A percentile compares a stretch with the other conserved stretches of the same genome.
Conservation (phyloP, 305 asterid species). For the Solanum hybrid region DNA sequence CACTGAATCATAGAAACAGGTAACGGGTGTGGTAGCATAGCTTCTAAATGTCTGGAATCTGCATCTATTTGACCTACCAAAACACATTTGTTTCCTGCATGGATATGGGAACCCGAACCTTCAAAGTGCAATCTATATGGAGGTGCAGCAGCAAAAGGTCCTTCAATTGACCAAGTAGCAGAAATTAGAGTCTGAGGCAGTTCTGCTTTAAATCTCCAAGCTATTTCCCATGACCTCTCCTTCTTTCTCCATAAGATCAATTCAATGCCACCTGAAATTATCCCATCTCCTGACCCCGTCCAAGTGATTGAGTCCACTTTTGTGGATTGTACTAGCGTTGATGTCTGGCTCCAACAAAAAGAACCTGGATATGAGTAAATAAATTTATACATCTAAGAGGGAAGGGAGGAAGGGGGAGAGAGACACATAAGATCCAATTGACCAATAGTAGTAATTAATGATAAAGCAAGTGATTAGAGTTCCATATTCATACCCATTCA, state of each 20-base stretch:
- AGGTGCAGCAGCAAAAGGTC: slow-evolving; percentile 78
- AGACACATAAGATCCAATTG: slow-evolving; percentile 9
- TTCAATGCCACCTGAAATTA: slow-evolving; percentile 72
- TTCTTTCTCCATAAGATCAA: slow-evolving; percentile 79
- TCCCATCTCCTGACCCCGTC: slow-evolving; percentile 96
- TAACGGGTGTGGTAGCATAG: slow-evolving; percentile 67
- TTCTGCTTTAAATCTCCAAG: slow-evolving; percentile 73
- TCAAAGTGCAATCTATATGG: slow-evolving; percentile 26
- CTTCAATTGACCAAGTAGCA: slow-evolving; percentile 67
- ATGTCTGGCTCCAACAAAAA: slow-evolving; percentile 99
- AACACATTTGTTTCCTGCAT: slow-evolving; percentile 42
- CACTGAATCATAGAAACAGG: slow-evolving; percentile 84
- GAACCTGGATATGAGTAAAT: slow-evolving; percentile 99
- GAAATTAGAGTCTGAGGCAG: slow-evolving; percentile 75
- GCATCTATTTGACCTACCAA: slow-evolving; percentile 54
- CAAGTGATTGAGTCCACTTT: slow-evolving; percentile 77
- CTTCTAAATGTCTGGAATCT: slow-evolving; percentile 31
- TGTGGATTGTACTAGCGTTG: slow-evolving; percentile 57
- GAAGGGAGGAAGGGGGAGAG: slow-evolving; percentile 4
- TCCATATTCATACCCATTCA: neutral
- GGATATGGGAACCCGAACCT: slow-evolving; percentile 24
- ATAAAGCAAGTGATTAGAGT: neutral
- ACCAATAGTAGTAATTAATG: neutral
- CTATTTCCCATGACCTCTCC: slow-evolving; percentile 72
- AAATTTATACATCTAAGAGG: slow-evolving; percentile 45